These are phyloP conservation scores for Helminthosporium solani DNA, from an alignment of 2,329 filamentous ascomycete species.

Conservation along the genomic window DNA sequence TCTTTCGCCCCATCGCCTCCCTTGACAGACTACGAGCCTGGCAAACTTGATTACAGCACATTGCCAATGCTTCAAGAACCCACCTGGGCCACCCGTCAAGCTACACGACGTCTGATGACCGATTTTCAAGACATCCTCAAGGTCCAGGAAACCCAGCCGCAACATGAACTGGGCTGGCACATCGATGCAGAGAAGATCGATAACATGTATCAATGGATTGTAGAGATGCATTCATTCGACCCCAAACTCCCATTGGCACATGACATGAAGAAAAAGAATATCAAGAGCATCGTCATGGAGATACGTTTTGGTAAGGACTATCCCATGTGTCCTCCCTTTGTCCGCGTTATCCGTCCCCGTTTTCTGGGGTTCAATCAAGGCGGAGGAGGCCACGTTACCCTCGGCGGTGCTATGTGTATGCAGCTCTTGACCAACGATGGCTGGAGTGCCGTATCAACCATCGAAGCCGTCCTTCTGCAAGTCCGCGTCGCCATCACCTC, in stretches of 20 bases:
- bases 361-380: constrained; percentile 71
- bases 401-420: constrained; percentile 82
- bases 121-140: constrained; percentile 66
- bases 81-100: constrained; percentile 61
- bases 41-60: constrained; percentile 60
- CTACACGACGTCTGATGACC: constrained; percentile 62
- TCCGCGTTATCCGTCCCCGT: constrained; percentile 77
- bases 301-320: constrained; percentile 76
- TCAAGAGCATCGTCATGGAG: constrained; percentile 75
- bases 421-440: constrained; percentile 80
- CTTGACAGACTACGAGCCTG: constrained; percentile 66
- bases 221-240: constrained; percentile 84
- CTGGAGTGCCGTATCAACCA: constrained; percentile 71
- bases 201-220: constrained; percentile 88
- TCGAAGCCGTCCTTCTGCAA: constrained; percentile 80
- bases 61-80: constrained; percentile 68
- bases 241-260: constrained; percentile 64
- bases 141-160: constrained; percentile 61
- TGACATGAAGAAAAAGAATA: constrained; percentile 66
- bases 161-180: constrained; percentile 78
- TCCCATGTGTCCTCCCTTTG: constrained; percentile 78
- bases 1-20: constrained; percentile 18
- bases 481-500: constrained; percentile 74
- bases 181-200: constrained; percentile 66
- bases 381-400: constrained; percentile 83